Percentiles rank a stretch among this genome's conserved stretches.
Evolutionary conservation across 352 stramenopile genomes (phyloP).

Genomic region (Phytophthora palmivora): DNA sequence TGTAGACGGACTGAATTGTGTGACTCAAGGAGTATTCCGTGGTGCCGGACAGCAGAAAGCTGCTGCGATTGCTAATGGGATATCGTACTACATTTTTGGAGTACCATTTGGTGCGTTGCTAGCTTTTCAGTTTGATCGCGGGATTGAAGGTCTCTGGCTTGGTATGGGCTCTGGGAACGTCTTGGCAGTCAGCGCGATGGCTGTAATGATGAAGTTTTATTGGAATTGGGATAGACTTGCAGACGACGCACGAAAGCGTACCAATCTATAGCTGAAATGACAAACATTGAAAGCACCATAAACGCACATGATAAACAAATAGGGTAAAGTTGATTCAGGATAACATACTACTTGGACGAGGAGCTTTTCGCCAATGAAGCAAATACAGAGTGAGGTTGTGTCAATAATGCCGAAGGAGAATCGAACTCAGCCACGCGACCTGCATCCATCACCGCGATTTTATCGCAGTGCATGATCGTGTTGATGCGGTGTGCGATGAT

Average conservation of each 20-base stretch:
- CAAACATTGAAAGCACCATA: too few species aligned
- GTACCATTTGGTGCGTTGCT: conserved; percentile 66
- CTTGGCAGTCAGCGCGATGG: neutral
- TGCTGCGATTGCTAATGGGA: conserved; percentile 53
- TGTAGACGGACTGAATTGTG: conserved; percentile 51
- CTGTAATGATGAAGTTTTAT: neutral
- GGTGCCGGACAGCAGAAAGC: conserved; percentile 57
- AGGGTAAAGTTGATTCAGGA: too few species aligned
- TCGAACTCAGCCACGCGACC: conserved; percentile 92
- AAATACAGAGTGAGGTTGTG: conserved; percentile 82
- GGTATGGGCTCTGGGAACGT: conserved; percentile 45
- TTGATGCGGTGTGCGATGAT: too few species aligned
- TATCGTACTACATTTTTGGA: conserved; percentile 72
- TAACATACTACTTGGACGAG: too few species aligned
- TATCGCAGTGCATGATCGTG: conserved; percentile 95
- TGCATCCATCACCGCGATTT: conserved; percentile 88
- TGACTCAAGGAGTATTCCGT: conserved; percentile 68
- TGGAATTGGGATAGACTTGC: conserved; percentile 15
- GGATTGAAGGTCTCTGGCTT: conserved; percentile 59
- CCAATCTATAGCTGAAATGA: neutral
- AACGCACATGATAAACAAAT: too few species aligned
- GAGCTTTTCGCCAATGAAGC: conserved; percentile 44
- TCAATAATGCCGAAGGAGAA: conserved; percentile 77
- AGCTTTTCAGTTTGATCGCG: conserved; percentile 40
- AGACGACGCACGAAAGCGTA: conserved; percentile 10